Evolutionary conservation across 139 green algal species (phyloP).

Genomic region (Asterochloris erici): DNA sequence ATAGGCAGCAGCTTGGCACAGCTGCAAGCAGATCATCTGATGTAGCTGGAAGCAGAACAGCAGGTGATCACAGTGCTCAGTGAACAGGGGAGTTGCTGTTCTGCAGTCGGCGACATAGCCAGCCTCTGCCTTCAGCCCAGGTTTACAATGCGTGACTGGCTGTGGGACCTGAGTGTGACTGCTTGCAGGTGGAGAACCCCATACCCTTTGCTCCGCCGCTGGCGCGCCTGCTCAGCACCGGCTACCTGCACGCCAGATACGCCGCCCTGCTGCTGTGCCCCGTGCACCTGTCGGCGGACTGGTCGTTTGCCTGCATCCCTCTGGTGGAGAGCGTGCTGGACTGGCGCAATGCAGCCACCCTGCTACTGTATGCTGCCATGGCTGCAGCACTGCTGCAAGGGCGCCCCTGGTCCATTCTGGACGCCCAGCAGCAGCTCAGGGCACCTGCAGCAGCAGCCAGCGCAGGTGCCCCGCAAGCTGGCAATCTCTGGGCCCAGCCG

Average conservation of each 20-base stretch:
- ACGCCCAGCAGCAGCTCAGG: too few species aligned
- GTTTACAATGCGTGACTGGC: background rate
- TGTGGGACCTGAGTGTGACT: background rate
- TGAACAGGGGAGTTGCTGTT: too few species aligned
- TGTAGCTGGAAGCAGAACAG: background rate
- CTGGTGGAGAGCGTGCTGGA: constrained; percentile 45
- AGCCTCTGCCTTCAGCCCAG: too few species aligned
- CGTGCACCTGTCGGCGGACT: constrained; percentile 68
- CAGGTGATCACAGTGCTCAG: too few species aligned
- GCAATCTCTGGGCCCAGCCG: too few species aligned
- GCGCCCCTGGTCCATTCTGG: background rate
- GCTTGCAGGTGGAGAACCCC: constrained; percentile 75
- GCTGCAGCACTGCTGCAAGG: background rate
- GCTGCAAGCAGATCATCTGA: background rate
- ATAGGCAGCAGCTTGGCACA: too few species aligned
- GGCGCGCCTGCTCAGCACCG: constrained; percentile 40
- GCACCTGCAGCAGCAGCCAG: too few species aligned
- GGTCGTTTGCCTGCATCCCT: constrained; percentile 71
- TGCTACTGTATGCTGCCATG: constrained; percentile 44
- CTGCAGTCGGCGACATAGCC: too few species aligned
- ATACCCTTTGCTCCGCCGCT: constrained; percentile 55
- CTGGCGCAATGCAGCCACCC: constrained; percentile 44
- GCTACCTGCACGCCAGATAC: constrained; percentile 68
- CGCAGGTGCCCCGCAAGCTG: too few species aligned
- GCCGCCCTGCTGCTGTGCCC: constrained; percentile 56